These are phyloP conservation scores for Metschnikowia continentalis DNA, from an alignment of 805 yeast genomes.

Conservation along the genomic window DNA sequence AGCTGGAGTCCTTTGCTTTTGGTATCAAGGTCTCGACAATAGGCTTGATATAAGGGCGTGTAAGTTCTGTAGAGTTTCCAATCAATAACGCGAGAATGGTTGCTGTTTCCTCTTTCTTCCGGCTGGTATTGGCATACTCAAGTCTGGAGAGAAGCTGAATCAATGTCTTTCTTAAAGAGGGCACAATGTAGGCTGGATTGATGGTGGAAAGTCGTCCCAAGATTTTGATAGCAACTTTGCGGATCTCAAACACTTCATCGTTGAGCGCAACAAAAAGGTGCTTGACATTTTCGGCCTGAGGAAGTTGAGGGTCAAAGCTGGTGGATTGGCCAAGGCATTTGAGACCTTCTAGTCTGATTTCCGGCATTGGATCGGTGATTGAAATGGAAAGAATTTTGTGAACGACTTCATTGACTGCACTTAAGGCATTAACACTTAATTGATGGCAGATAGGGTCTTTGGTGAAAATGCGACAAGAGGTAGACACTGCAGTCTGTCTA, in stretches of 20 bases:
- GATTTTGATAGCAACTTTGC: conserved; percentile 71
- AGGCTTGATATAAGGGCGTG: conserved; percentile 87
- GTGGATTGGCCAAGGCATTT: conserved; percentile 57
- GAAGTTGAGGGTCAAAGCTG: conserved; percentile 82
- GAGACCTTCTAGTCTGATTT: conserved; percentile 77
- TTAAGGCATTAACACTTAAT: conserved; percentile 73
- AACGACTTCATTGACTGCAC: conserved; percentile 80
- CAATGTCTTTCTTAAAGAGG: conserved; percentile 81
- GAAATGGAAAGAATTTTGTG: conserved; percentile 77
- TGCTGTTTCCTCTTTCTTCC: conserved; percentile 84
- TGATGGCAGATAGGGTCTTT: conserved; percentile 83
- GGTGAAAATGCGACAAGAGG: conserved; percentile 72
- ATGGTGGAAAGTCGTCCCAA: conserved; percentile 81
- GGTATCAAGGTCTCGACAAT: conserved; percentile 82
- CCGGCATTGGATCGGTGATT: conserved; percentile 83
- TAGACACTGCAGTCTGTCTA: conserved; percentile 77
- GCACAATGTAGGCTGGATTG: conserved; percentile 94
- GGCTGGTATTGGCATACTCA: conserved; percentile 71
- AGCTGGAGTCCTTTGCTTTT: conserved; percentile 63
- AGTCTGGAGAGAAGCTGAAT: conserved; percentile 81
- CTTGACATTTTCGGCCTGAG: conserved; percentile 89
- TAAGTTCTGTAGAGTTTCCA: conserved; percentile 71
- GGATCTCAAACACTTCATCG: conserved; percentile 82
- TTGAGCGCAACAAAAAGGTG: conserved; percentile 82
- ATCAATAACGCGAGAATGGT: conserved; percentile 68